Conservation (phyloP, 768 basidiomycete species). For the Melanogaster broomeanus region DNA sequence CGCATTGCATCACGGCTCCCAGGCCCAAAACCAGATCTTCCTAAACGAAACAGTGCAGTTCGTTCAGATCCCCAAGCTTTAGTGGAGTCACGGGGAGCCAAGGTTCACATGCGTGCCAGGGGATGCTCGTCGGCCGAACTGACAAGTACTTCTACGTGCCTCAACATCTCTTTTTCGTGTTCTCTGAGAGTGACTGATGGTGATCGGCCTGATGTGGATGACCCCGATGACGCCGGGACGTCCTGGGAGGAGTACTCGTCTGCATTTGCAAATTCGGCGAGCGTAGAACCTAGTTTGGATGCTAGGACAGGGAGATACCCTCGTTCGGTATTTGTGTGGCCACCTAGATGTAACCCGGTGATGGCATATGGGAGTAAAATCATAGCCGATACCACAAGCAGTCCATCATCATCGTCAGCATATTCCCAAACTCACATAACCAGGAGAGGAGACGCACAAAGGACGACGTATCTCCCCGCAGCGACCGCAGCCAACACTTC, state of each 20-base stretch:
- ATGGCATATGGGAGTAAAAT: conserved; percentile 11
- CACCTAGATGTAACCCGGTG: conserved; percentile 49
- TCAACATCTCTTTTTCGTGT: conserved; percentile 25
- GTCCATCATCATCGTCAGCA: conserved; percentile 5
- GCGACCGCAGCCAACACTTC: conserved; percentile 83
- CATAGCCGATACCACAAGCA: conserved; percentile 16
- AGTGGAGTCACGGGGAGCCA: background rate
- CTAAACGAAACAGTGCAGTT: background rate
- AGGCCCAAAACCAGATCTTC: background rate
- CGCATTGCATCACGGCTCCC: background rate
- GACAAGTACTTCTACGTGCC: conserved; percentile 60
- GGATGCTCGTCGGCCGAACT: conserved; percentile 78
- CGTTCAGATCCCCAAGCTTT: background rate
- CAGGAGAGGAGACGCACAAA: conserved; percentile 56
- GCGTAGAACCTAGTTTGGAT: conserved; percentile 59
- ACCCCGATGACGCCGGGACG: conserved; percentile 15
- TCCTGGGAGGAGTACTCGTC: conserved; percentile 1
- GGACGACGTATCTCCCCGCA: conserved; percentile 73
- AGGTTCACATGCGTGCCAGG: conserved; percentile 56
- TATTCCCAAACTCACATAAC: conserved; percentile 14
- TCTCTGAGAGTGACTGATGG: conserved; percentile 30
- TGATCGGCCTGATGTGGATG: conserved; percentile 23
- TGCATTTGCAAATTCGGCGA: conserved; percentile 31
- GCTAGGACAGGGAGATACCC: conserved; percentile 84
- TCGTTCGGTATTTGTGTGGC: conserved; percentile 94